These are phyloP conservation scores for Xylaria hypoxylon DNA, from an alignment of 2,329 filamentous ascomycete species.

Conservation along the genomic window DNA sequence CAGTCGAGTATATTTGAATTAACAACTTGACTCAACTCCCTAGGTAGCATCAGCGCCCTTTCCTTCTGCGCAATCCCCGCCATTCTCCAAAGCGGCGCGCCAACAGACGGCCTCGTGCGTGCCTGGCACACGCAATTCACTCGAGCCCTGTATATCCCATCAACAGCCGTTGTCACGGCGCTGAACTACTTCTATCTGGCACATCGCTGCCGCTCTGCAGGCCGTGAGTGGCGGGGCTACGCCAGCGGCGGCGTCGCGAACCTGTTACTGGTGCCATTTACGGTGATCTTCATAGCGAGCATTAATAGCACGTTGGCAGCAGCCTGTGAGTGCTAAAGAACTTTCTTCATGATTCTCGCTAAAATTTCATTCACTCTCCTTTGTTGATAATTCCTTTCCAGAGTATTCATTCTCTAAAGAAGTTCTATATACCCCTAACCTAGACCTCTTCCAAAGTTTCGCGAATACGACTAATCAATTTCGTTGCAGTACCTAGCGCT, in stretches of 20 bases:
- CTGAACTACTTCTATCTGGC: slow-evolving; percentile 45
- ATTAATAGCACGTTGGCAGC: slow-evolving; percentile 41
- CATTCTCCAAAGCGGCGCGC: slow-evolving; percentile 38
- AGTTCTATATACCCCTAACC: background rate
- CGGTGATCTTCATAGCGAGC: slow-evolving; percentile 39
- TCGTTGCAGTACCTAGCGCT: slow-evolving; percentile 4
- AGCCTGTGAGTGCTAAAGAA: slow-evolving; percentile 18
- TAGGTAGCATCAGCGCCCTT: slow-evolving; percentile 43
- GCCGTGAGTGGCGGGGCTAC: slow-evolving; percentile 45
- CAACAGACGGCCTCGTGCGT: slow-evolving; percentile 41
- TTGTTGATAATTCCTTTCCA: background rate
- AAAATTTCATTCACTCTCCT: background rate
- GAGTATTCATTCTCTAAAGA: background rate
- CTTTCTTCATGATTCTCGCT: background rate
- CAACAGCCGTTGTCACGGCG: slow-evolving; percentile 37
- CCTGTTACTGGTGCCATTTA: slow-evolving; percentile 43
- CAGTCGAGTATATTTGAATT: background rate
- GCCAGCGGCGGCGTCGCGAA: slow-evolving; percentile 42
- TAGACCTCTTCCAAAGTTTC: background rate
- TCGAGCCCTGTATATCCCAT: slow-evolving; percentile 41
- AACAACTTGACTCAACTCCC: background rate
- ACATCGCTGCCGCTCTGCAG: slow-evolving; percentile 29
- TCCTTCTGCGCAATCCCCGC: slow-evolving; percentile 44
- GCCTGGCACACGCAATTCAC: slow-evolving; percentile 45
- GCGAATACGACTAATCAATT: background rate